These are phyloP conservation scores for Paragyromitra xinjiangensis DNA, from an alignment of 495 filamentous ascomycete species.

Conservation along the genomic window DNA sequence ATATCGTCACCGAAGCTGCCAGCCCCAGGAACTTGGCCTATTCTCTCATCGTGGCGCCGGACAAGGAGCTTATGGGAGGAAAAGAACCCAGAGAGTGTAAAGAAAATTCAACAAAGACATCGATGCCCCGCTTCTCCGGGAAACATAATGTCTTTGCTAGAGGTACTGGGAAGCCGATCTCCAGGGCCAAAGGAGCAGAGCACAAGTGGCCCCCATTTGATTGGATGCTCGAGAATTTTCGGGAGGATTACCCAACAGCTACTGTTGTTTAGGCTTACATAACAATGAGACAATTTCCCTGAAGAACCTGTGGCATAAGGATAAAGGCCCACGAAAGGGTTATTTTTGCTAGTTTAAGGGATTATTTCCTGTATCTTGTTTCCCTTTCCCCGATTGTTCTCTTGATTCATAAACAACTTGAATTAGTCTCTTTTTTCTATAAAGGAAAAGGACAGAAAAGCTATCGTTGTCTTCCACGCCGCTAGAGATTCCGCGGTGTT, in stretches of 20 bases:
- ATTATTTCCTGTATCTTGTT: not conserved
- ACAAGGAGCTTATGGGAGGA: not conserved
- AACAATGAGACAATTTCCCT: not conserved
- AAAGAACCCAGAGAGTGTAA: not conserved
- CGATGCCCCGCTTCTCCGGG: not conserved
- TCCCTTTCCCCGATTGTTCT: not conserved
- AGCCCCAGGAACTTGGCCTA: not conserved
- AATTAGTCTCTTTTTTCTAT: not conserved
- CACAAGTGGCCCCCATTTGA: slow-evolving; percentile 40
- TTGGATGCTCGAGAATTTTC: slow-evolving; percentile 40
- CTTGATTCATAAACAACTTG: not conserved
- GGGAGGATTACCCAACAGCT: not conserved
- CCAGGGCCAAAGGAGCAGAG: not conserved
- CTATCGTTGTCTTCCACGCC: no score
- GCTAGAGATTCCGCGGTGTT: no score
- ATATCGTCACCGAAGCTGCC: not conserved
- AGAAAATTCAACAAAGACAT: not conserved
- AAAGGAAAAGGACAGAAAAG: no score
- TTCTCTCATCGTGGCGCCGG: not conserved
- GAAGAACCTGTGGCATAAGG: not conserved
- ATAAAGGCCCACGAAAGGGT: not conserved
- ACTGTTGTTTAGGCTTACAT: not conserved
- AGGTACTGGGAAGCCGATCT: not conserved
- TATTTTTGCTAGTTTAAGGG: not conserved
- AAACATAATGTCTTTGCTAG: not conserved